Conservation (phyloP, 345 rosid genomes). For the thale cress (Arabidopsis thaliana) region TAIR10.1 NC_003076.8:9713501-9714000, state of each 20-base stretch:
- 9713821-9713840: neutral
- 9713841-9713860: neutral
- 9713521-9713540: conserved; percentile 4
- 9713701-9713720: conserved; percentile 19
- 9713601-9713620: neutral
- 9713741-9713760: neutral
- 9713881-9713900: conserved; percentile 25
- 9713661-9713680: neutral
- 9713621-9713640: conserved; percentile 28
- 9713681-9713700: conserved; percentile 1
- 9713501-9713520: conserved; percentile 16
- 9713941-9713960: conserved; percentile 9
- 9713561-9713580: conserved; percentile 15
- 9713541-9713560: conserved; percentile 12
- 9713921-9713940: neutral
- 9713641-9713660: neutral
- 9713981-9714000: neutral
- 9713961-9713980: conserved; percentile 12
- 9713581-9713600: conserved; percentile 24
- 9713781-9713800: conserved; percentile 22
- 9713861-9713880: conserved; percentile 9
- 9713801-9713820: neutral
- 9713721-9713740: conserved; percentile 4
- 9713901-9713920: conserved; percentile 14
- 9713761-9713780: conserved; percentile 37